phyloP scores from a whole-genome alignment of 1,139 yeast genomes.

The Pichia sp. region DNA sequence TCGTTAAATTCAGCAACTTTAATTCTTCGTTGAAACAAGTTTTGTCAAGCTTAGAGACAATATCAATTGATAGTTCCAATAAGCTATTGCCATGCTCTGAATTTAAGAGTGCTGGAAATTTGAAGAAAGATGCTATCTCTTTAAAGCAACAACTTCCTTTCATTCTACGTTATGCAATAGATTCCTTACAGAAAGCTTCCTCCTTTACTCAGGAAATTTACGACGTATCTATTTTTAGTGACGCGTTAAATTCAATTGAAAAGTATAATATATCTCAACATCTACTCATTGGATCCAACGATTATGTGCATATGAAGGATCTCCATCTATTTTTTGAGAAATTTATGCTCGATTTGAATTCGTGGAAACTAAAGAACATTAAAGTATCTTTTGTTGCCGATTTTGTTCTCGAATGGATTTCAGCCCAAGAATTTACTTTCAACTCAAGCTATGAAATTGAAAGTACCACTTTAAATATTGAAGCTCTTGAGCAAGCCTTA shows the following conservation, averaged over 20 bases:
- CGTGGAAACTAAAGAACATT: constrained; percentile 35
- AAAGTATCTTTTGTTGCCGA: constrained; percentile 44
- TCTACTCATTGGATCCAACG: constrained; percentile 15
- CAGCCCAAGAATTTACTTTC: constrained; percentile 24
- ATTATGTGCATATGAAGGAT: constrained; percentile 10
- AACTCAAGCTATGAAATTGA: constrained; percentile 31
- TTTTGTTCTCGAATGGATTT: constrained; percentile 41
- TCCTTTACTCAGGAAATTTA: constrained; percentile 14
- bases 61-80: constrained; percentile 7
- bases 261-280: constrained; percentile 1
- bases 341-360: constrained; percentile 24
- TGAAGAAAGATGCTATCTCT: neutral
- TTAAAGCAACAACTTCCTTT: constrained; percentile 44
- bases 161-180: constrained; percentile 45
- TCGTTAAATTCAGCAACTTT: constrained; percentile 29
- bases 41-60: constrained; percentile 11
- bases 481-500: constrained; percentile 44
- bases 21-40: constrained; percentile 1
- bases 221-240: constrained; percentile 16
- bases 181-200: constrained; percentile 32
- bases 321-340: constrained; percentile 15
- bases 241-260: constrained; percentile 14
- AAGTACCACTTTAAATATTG: constrained; percentile 29
- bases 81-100: constrained; percentile 5
- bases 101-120: neutral